These are phyloP conservation scores for Hymenoscyphus repandus DNA, from an alignment of 2,329 filamentous ascomycete genomes.

Conservation along the genomic window DNA sequence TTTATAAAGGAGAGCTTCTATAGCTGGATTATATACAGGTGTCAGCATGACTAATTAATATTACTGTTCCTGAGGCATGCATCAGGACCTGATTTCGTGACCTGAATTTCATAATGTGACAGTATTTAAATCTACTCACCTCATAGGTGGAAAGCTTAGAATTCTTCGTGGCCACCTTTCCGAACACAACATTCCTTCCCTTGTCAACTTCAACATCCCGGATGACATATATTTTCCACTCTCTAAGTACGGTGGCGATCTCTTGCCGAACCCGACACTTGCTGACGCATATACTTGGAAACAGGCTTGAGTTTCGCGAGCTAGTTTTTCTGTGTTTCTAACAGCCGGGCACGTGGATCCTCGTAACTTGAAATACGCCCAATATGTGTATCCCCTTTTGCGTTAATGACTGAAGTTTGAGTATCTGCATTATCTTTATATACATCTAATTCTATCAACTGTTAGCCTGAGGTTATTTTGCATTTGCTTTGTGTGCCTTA, in stretches of 20 bases:
- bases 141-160: constrained; percentile 52
- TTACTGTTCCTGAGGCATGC: no score
- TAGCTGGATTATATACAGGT: no score
- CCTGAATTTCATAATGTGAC: no score
- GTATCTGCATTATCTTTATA: constrained; percentile 25
- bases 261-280: constrained; percentile 73
- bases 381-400: constrained; percentile 21
- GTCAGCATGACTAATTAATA: no score
- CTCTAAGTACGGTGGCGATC: constrained; percentile 65
- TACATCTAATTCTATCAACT: constrained; percentile 20
- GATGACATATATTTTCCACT: constrained; percentile 59
- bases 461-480: constrained; percentile 7
- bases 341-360: constrained; percentile 38
- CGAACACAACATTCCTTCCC: constrained; percentile 72
- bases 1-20: no score
- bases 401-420: constrained; percentile 22
- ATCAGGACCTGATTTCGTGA: no score
- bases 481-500: constrained; percentile 16
- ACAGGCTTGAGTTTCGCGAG: constrained; percentile 84
- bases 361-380: constrained; percentile 35
- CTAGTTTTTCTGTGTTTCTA: constrained; percentile 75
- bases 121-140: background rate
- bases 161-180: constrained; percentile 69
- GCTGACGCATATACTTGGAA: constrained; percentile 64
- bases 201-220: constrained; percentile 74